These are phyloP conservation scores for Oemleria cerasiformis DNA, from an alignment of 306 rosid species.

Conservation along the genomic window DNA sequence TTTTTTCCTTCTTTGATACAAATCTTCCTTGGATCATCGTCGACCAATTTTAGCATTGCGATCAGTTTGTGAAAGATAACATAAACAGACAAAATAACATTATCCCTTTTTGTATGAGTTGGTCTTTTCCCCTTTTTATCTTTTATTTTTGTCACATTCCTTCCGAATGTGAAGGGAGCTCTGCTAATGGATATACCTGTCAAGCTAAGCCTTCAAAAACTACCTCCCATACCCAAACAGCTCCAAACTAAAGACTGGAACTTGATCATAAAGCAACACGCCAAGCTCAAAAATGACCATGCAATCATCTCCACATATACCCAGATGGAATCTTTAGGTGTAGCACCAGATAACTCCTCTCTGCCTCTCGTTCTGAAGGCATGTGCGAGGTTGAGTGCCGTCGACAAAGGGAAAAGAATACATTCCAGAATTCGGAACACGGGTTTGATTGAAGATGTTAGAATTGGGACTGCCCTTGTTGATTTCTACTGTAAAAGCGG, in stretches of 20 bases:
- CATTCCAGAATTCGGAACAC: slow-evolving; percentile 29
- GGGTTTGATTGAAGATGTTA: slow-evolving; percentile 26
- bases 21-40: no score
- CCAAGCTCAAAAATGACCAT: slow-evolving; percentile 41
- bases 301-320: slow-evolving; percentile 42
- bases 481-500: slow-evolving; percentile 44
- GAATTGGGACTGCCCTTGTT: slow-evolving; percentile 46
- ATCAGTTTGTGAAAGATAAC: no score
- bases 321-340: slow-evolving; percentile 42
- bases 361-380: slow-evolving; percentile 51
- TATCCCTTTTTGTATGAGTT: no score
- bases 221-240: slow-evolving; percentile 3
- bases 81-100: no score
- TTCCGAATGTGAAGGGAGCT: background rate
- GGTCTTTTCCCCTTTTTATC: no score
- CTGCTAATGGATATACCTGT: background rate
- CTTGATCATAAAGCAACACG: slow-evolving; percentile 37
- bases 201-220: slow-evolving; percentile 3
- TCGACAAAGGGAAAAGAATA: slow-evolving; percentile 36
- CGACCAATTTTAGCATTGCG: no score
- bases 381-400: slow-evolving; percentile 30
- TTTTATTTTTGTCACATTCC: background rate
- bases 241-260: slow-evolving; percentile 27
- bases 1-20: no score
- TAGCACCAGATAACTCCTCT: slow-evolving; percentile 27